These are phyloP conservation scores for Corylus americana DNA, from an alignment of 306 rosid species.

Conservation along the genomic window DNA sequence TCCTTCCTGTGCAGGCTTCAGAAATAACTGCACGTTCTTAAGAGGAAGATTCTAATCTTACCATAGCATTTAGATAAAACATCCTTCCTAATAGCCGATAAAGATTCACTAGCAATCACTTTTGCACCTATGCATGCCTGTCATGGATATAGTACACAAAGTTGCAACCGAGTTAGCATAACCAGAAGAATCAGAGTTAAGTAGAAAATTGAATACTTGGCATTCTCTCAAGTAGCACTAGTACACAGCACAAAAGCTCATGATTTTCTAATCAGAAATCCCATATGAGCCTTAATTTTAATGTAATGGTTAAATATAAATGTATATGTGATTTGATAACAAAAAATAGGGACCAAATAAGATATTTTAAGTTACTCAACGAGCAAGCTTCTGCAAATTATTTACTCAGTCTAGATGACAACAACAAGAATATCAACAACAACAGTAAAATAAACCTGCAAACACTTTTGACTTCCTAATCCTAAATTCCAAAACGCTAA, in stretches of 20 bases:
- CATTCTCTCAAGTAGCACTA: not conserved
- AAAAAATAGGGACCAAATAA: not conserved
- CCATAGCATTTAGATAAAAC: slow-evolving; percentile 96
- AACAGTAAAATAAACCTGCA: too few species aligned
- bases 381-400: not conserved
- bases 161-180: slow-evolving; percentile 27
- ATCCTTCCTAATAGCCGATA: slow-evolving; percentile 92
- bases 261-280: not conserved
- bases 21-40: not conserved
- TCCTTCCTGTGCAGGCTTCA: not conserved
- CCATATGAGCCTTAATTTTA: not conserved
- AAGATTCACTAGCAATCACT: slow-evolving; percentile 87
- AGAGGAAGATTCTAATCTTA: slow-evolving; percentile 34
- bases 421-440: too few species aligned
- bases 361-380: not conserved
- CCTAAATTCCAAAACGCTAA: too few species aligned
- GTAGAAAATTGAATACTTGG: not conserved
- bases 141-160: slow-evolving; percentile 21
- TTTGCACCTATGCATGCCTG: slow-evolving; percentile 90
- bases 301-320: not conserved
- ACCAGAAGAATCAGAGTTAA: slow-evolving; percentile 4
- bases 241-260: not conserved
- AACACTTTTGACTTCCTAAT: too few species aligned
- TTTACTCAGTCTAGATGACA: too few species aligned
- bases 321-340: not conserved